These are phyloP conservation scores for Cercospora sojina DNA, from an alignment of 2,329 filamentous ascomycete genomes.

Conservation along the genomic window DNA sequence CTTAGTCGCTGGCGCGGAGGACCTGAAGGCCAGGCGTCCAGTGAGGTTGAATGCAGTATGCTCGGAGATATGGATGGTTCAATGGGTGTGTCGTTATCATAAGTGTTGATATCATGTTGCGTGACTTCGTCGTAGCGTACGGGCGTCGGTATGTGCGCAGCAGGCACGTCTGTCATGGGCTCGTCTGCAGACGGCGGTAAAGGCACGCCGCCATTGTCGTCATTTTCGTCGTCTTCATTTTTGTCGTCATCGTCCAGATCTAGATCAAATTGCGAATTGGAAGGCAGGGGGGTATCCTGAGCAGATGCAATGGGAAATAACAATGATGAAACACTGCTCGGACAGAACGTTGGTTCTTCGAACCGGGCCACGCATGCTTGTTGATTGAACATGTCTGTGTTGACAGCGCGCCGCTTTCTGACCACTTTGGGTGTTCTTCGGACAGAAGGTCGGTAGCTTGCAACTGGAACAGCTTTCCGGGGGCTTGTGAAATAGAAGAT, in stretches of 20 bases:
- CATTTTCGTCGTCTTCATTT: conserved; percentile 22
- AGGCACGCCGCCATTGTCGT: conserved; percentile 16
- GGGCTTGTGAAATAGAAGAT: conserved; percentile 34
- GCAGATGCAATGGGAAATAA: conserved; percentile 17
- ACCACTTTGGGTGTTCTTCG: conserved; percentile 19
- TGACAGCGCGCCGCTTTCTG: conserved; percentile 23
- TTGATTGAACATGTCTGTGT: conserved; percentile 23
- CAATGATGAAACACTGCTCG: conserved; percentile 24
- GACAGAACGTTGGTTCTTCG: conserved; percentile 32
- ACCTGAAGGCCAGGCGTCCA: background rate
- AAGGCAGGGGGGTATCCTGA: conserved; percentile 13
- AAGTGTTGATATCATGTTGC: background rate
- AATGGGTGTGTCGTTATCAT: background rate
- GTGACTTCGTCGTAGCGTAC: conserved; percentile 10
- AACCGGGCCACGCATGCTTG: conserved; percentile 33
- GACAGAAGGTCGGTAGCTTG: conserved; percentile 19
- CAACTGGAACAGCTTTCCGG: conserved; percentile 14
- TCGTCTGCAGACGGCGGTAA: conserved; percentile 8
- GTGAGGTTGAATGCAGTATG: background rate
- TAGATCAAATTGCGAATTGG: conserved; percentile 3
- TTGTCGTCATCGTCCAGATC: conserved; percentile 11
- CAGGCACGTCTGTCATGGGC: conserved; percentile 8
- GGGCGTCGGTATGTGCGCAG: background rate
- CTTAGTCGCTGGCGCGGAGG: background rate
- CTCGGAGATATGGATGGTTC: background rate